Conservation (phyloP, 257 asterid genomes). For the Mentha longifolia region DNA sequence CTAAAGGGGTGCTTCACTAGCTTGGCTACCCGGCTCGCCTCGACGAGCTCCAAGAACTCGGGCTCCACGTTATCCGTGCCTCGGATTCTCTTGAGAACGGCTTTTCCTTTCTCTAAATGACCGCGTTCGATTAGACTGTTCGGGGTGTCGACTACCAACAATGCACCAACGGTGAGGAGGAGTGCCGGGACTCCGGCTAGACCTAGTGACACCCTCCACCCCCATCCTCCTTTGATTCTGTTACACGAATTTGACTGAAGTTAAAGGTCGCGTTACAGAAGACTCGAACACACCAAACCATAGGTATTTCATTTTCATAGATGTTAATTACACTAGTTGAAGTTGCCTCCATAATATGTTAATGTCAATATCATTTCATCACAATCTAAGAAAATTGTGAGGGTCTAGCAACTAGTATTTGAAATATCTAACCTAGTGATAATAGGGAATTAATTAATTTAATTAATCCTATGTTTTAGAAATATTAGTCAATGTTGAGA, state of each 20-base stretch:
- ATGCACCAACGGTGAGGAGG: conserved; percentile 73
- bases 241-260: neutral
- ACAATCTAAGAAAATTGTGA: neutral
- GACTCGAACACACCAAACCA: too few relatives aligned
- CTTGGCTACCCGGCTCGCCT: conserved; percentile 84
- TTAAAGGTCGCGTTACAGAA: too few relatives aligned
- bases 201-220: conserved; percentile 89
- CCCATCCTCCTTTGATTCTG: conserved; percentile 83
- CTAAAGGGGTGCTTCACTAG: conserved; percentile 85
- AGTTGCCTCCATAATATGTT: neutral
- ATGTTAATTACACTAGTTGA: neutral
- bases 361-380: neutral
- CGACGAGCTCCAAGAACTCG: conserved; percentile 74
- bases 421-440: neutral
- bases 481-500: neutral
- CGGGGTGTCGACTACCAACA: conserved; percentile 79
- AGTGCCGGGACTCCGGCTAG: conserved; percentile 85
- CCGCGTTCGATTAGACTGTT: conserved; percentile 91
- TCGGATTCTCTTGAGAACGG: conserved; percentile 67
- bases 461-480: neutral
- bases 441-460: neutral
- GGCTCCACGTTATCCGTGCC: conserved; percentile 83
- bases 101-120: conserved; percentile 69
- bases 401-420: neutral
- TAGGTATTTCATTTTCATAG: neutral